These are phyloP conservation scores for Calonectria honghensis DNA, from an alignment of 2,329 filamentous ascomycete genomes.

Conservation along the genomic window DNA sequence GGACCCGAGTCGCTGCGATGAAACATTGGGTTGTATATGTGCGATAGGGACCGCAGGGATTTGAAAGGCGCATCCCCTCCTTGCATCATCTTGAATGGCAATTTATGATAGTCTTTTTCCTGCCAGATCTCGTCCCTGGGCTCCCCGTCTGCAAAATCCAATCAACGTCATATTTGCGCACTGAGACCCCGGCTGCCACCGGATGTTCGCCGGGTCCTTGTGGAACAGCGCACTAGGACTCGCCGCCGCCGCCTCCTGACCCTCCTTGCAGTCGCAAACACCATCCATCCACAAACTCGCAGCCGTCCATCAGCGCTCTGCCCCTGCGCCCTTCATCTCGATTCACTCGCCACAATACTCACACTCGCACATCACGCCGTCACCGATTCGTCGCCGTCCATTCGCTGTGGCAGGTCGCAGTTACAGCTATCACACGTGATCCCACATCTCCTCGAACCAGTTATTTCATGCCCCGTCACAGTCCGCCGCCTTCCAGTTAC, in stretches of 20 bases:
- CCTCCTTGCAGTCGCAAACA: constrained; percentile 43
- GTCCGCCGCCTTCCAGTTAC: constrained; percentile 49
- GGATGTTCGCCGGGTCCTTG: constrained; percentile 48
- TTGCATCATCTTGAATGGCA: constrained; percentile 21
- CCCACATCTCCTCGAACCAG: constrained; percentile 51
- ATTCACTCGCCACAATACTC: constrained; percentile 10
- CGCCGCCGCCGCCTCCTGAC: constrained; percentile 44
- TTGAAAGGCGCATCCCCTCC: constrained; percentile 1
- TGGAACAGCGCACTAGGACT: constrained; percentile 50
- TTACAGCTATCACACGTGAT: constrained; percentile 50
- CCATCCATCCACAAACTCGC: constrained; percentile 45
- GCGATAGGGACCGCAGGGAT: constrained; percentile 14
- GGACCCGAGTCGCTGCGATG: constrained; percentile 30
- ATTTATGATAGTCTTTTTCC: not conserved
- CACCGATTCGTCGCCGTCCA: constrained; percentile 1
- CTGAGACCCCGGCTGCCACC: constrained; percentile 51
- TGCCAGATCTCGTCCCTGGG: not conserved
- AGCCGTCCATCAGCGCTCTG: constrained; percentile 29
- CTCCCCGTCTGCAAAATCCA: constrained; percentile 15
- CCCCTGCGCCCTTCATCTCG: constrained; percentile 34
- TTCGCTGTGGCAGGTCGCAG: constrained; percentile 29
- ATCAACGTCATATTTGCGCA: constrained; percentile 48
- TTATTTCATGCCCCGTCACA: constrained; percentile 59
- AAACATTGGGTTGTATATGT: constrained; percentile 26
- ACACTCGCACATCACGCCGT: constrained; percentile 17